A percentile compares a stretch with the other conserved stretches of the same genome.
These are phyloP conservation scores for Clavispora phyllophila DNA, from an alignment of 805 yeast species.

Conservation along the genomic window DNA sequence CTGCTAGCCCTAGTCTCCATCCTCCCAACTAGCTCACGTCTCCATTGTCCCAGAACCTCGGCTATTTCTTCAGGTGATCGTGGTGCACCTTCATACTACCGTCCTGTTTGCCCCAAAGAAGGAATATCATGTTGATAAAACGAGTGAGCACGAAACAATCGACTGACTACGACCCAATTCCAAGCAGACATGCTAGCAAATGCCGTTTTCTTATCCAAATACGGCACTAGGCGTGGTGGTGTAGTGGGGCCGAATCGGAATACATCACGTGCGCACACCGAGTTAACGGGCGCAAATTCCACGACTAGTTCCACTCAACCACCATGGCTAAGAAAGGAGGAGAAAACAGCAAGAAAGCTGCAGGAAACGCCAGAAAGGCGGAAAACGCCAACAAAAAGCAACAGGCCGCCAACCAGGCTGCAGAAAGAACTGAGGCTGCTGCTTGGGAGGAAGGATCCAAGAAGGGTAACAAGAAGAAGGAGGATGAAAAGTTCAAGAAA, in stretches of 20 bases:
- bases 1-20: too few species aligned
- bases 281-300: neutral
- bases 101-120: too few species aligned
- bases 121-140: too few species aligned
- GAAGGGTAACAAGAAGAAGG: conserved; percentile 64
- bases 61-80: too few species aligned
- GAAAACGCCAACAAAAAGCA: conserved; percentile 57
- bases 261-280: neutral
- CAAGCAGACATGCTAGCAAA: too few species aligned
- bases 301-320: neutral
- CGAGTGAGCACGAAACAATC: too few species aligned
- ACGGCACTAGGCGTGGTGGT: too few species aligned
- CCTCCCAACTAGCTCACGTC: too few species aligned
- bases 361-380: conserved; percentile 64
- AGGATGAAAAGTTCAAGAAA: conserved; percentile 60
- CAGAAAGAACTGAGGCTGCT: conserved; percentile 51
- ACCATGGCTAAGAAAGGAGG: conserved; percentile 26
- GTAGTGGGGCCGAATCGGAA: neutral
- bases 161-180: too few species aligned
- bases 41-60: too few species aligned
- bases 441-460: conserved; percentile 72
- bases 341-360: conserved; percentile 52
- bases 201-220: too few species aligned
- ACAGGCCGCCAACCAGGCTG: conserved; percentile 42
- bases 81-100: too few species aligned